Evolutionary conservation across 164 flowering plant genomes (phyloP).

Genomic region (Brasenia schreberi): DNA sequence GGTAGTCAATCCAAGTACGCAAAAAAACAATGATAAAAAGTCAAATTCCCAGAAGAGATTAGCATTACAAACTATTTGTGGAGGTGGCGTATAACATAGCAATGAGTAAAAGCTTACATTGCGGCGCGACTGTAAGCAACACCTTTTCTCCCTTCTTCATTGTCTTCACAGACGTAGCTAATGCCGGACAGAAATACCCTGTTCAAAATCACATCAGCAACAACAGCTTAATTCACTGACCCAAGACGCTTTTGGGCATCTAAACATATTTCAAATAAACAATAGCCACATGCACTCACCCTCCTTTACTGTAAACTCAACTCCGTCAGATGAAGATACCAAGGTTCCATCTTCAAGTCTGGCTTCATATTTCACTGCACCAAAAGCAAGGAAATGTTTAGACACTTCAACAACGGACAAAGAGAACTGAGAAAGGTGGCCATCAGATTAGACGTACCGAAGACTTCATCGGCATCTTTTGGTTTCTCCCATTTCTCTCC

Average conservation of each 20-base stretch:
- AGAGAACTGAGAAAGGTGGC: neutral
- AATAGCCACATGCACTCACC: constrained; percentile 25
- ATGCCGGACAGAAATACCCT: constrained; percentile 84
- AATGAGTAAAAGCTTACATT: constrained; percentile 37
- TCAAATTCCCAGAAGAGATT: too few relatives aligned
- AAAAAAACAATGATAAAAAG: too few relatives aligned
- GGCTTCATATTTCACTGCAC: constrained; percentile 76
- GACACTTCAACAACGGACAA: neutral
- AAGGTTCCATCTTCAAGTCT: constrained; percentile 74
- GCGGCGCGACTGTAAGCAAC: constrained; percentile 69
- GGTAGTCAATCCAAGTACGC: too few relatives aligned
- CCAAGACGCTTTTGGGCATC: too few relatives aligned
- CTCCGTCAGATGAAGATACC: constrained; percentile 59
- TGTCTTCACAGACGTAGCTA: constrained; percentile 73
- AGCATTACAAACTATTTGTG: too few relatives aligned
- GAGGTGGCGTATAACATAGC: too few relatives aligned
- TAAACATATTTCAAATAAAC: too few relatives aligned
- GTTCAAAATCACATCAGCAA: neutral
- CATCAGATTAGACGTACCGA: constrained; percentile 26
- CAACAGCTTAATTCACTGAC: too few relatives aligned
- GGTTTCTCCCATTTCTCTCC: constrained; percentile 99
- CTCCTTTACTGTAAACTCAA: constrained; percentile 65
- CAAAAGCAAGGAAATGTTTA: neutral
- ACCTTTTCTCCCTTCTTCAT: constrained; percentile 96
- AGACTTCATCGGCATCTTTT: constrained; percentile 83